Base-by-base conservation (phyloP, 2,329 filamentous ascomycete species). In the Ophiosphaerella herpotricha region DNA sequence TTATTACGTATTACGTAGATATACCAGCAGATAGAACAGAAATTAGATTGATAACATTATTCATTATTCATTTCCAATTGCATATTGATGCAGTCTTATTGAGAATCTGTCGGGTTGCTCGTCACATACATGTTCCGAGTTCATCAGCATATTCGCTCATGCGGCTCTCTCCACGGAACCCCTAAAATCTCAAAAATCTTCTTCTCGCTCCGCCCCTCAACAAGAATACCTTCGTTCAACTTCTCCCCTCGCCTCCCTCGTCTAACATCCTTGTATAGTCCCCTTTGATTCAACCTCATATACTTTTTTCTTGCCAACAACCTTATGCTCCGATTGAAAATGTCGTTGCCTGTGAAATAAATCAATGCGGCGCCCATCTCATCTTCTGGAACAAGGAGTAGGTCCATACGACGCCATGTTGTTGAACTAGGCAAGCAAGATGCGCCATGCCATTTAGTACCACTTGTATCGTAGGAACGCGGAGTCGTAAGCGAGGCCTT, bases 291-390 rank as follows among this genome's bases (percentile, higher is more conserved):
- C 46, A 97, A 70, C 43, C 89, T 77, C 90, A 95, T 91, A 0
- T 85, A 84, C 74, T 90, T 94, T 73, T 85, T 91, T 34, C 85
- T 84, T 12, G 91, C 91, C 56, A 97, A 72, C 13, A 95, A 74
- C 56, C 93, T 78, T 70, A 97, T 83, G 66, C 90, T 95, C 13
- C 92, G 80, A 71, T 97, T 97, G 76, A 97, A 97, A 31, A 96
- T 88, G 68, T 96, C 92, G 60, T 97, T 94, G 1, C 93, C 93
- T 0, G 93, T 97, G 66, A 97, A 97, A 68, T 97, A 97, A n/a
- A 97, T 82, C 54, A 97, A 70, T 0, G 92, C 91, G 0, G 90
- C 92, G 1, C 93, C 93, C 43, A 91, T 80, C 71, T 96, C 87
- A 2, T 82, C 78, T 59, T 86, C 85, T 0, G 92, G 91, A 1